Evolutionary conservation across 2,329 filamentous ascomycete genomes (phyloP).

Genomic region (Juglanconis sp.): DNA sequence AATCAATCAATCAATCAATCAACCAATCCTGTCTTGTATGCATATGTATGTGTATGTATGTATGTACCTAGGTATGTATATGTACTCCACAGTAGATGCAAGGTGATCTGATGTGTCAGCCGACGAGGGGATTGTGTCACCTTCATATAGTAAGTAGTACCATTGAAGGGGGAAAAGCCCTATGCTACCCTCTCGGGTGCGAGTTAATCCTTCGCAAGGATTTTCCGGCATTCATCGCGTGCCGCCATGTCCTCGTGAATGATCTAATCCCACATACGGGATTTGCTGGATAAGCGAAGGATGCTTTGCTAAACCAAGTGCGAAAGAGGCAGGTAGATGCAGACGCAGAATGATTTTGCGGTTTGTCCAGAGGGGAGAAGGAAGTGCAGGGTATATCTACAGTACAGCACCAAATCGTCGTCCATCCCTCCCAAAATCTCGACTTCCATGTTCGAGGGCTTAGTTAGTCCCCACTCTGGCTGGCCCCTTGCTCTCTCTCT

Average conservation of each 20-base stretch:
- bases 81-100: too few species aligned
- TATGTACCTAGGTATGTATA: too few species aligned
- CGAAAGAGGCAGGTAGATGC: not conserved
- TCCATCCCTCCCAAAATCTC: not conserved
- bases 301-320: not conserved
- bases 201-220: not conserved
- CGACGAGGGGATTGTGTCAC: not conserved
- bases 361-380: conserved; percentile 5
- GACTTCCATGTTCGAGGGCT: too few species aligned
- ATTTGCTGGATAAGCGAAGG: not conserved
- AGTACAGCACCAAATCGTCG: not conserved
- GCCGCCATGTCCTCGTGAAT: too few species aligned
- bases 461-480: too few species aligned
- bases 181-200: not conserved
- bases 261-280: not conserved
- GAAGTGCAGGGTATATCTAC: not conserved
- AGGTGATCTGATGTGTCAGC: not conserved
- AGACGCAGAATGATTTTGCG: not conserved
- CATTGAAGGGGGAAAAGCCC: not conserved
- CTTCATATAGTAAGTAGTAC: not conserved
- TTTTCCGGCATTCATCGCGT: not conserved
- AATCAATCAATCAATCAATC: too few species aligned
- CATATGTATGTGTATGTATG: not conserved
- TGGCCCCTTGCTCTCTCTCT: not conserved
- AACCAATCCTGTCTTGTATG: too few species aligned